Base-by-base conservation (phyloP, 129 eudicot genomes). In the Erigeron canadensis region DNA sequence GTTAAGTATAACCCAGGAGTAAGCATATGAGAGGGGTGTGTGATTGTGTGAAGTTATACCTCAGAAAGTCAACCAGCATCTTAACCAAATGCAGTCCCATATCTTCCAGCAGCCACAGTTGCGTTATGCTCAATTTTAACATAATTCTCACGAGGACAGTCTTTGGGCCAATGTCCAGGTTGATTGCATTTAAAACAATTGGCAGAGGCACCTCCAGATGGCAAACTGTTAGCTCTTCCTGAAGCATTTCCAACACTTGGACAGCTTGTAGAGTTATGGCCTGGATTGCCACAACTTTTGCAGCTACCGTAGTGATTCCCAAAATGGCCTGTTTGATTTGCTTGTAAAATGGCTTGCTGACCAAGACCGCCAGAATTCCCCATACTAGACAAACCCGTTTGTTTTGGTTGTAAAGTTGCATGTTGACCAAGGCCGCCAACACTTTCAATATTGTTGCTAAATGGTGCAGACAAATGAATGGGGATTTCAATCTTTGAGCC, bases 151-250 rank as follows among this genome's bases (percentile, higher is more conserved):
- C 79, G 86, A 13, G 90, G 95, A 71, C 95, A 93, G 65, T 87
- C 87, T 62, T 69, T 85, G 8, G 92, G 88, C 95, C 91, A 93
- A 70, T 93, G 96, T 55, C 98, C 98, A 75, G 57, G n/a, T 79
- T 83, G 81, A 66, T 89, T 82, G 69, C 98, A 92, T 72, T 87
- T 86, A 69, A 4, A 88, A 72, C 96, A 92, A 75, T 78, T 80
- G 46, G 78, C 75, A 2, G 74, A 22, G 8, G 50, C 78, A 37
- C 76, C 75, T 16, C 83, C 55, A 60, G 63, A 10, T 6, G 66
- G 40, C 72, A 55, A 63, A 73, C 71, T 87, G 55, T 38, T 74
- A 63, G 39, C 53, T 64, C 84, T 79, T 39, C 84, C 88, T 28
- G 77, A 89, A 48, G 62, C 64, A 67, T 53, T 84, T 65, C 79